Percentiles rank a stretch among this genome's conserved stretches.
Evolutionary conservation across 2,329 filamentous ascomycete genomes (phyloP).

Genomic region (Sporothrix inflata): DNA sequence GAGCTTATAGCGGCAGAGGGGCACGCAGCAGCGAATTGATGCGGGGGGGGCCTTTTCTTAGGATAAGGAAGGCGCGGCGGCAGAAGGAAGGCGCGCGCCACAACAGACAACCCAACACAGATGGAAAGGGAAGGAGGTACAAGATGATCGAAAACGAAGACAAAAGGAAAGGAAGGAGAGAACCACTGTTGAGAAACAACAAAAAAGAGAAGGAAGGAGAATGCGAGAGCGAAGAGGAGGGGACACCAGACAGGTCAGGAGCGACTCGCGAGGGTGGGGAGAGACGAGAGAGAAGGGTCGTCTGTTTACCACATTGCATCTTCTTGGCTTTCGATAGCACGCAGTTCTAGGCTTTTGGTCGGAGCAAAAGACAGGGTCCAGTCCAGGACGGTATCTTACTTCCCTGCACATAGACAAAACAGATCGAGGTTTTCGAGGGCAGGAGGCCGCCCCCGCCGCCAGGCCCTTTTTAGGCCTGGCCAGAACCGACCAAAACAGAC

Average conservation of each 20-base stretch:
- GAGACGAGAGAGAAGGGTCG: neutral
- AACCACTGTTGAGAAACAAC: neutral
- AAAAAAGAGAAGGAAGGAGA: neutral
- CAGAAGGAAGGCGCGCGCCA: constrained; percentile 9
- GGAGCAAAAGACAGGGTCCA: neutral
- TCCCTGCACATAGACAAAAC: neutral
- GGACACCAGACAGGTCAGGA: neutral
- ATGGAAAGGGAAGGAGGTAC: neutral
- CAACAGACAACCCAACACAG: constrained; percentile 1
- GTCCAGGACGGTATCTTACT: neutral
- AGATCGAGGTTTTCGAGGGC: neutral
- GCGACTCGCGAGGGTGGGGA: constrained; percentile 2
- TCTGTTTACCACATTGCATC: neutral
- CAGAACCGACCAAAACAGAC: neutral
- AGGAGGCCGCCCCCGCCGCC: constrained; percentile 14
- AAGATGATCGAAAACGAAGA: neutral
- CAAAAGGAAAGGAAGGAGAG: neutral
- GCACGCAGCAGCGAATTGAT: constrained; percentile 16
- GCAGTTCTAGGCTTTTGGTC: neutral
- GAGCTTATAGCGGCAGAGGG: constrained; percentile 20
- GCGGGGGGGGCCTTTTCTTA: neutral
- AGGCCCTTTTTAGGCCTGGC: neutral
- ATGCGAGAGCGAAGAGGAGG: neutral
- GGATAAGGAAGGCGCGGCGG: neutral
- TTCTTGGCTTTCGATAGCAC: constrained; percentile 8